phyloP scores from a whole-genome alignment of 345 rosid species.

The Eucalyptus melliodora region DNA sequence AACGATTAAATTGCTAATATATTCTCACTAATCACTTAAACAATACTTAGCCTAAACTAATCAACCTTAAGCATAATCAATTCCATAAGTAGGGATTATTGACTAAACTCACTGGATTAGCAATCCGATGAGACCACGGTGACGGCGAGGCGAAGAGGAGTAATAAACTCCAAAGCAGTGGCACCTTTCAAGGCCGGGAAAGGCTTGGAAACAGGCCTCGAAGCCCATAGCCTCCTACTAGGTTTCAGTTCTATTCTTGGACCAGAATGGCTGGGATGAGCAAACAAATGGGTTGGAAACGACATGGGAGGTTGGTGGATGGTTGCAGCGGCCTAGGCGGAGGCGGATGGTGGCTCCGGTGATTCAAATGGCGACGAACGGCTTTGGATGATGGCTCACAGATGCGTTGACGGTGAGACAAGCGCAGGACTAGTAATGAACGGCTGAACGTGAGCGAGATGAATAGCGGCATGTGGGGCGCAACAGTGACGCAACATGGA shows the following conservation, averaged over 20 bases:
- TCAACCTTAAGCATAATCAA: too few species aligned
- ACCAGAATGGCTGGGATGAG: rapidly evolving
- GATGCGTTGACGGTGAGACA: rapidly evolving
- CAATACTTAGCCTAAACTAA: too few species aligned
- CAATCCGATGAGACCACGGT: rapidly evolving
- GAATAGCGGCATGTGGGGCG: rapidly evolving
- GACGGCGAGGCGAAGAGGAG: rapidly evolving
- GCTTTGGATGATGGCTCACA: too few species aligned
- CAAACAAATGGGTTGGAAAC: rapidly evolving
- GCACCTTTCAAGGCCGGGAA: too few species aligned
- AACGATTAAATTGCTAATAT: too few species aligned
- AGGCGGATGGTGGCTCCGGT: rapidly evolving
- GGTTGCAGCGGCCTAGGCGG: rapidly evolving
- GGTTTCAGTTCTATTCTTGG: rapidly evolving
- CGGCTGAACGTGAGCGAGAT: rapidly evolving
- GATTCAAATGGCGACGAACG: rapidly evolving
- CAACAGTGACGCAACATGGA: rapidly evolving
- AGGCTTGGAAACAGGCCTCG: too few species aligned
- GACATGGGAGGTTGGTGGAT: rapidly evolving
- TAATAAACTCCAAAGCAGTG: too few species aligned
- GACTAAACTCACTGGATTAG: too few species aligned
- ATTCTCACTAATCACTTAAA: rapidly evolving
- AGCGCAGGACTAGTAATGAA: too few species aligned
- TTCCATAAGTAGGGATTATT: rapidly evolving
- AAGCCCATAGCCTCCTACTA: too few species aligned